phyloP scores from a whole-genome alignment of 192 early-diverging fungal species.

The Coemansia sp. region DNA sequence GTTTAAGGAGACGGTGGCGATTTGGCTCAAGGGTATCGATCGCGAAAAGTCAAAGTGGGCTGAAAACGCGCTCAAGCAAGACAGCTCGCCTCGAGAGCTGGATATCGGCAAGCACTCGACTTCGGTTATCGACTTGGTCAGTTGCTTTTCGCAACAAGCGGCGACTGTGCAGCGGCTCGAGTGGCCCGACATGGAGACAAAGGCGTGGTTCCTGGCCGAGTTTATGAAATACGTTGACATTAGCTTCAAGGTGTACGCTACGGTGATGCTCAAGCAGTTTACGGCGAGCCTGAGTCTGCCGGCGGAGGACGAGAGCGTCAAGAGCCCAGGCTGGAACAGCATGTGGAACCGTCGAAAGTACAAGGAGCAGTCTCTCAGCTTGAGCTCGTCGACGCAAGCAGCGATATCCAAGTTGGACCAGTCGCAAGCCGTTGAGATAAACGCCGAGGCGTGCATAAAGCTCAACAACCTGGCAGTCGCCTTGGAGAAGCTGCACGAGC shows the following conservation, averaged over 20 bases:
- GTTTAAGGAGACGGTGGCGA: slow-evolving; percentile 34
- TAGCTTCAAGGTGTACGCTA: slow-evolving; percentile 51
- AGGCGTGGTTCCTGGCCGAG: slow-evolving; percentile 43
- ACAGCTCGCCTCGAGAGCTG: slow-evolving; percentile 36
- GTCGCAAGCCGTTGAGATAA: slow-evolving; percentile 32
- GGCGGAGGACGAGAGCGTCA: slow-evolving; percentile 11
- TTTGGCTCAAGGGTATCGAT: slow-evolving; percentile 48
- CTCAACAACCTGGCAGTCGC: slow-evolving; percentile 55
- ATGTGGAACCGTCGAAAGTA: slow-evolving; percentile 54
- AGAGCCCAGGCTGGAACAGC: slow-evolving; percentile 38
- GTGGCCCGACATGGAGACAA: slow-evolving; percentile 55
- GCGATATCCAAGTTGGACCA: slow-evolving; percentile 48
- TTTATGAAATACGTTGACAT: slow-evolving; percentile 50
- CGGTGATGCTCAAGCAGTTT: slow-evolving; percentile 51
- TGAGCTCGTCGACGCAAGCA: slow-evolving; percentile 34
- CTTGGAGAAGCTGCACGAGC: slow-evolving; percentile 42
- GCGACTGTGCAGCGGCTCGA: slow-evolving; percentile 31
- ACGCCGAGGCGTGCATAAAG: slow-evolving; percentile 46
- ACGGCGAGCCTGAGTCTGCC: slow-evolving; percentile 25
- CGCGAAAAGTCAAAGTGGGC: slow-evolving; percentile 37
- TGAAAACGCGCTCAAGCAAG: slow-evolving; percentile 49
- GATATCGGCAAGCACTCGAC: slow-evolving; percentile 55
- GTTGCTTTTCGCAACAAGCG: slow-evolving; percentile 54
- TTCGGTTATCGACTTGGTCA: slow-evolving; percentile 54
- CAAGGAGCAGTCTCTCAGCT: slow-evolving; percentile 44